Conservation (phyloP, 176 grass and related monocot species). For the Bromus sterilis region DNA sequence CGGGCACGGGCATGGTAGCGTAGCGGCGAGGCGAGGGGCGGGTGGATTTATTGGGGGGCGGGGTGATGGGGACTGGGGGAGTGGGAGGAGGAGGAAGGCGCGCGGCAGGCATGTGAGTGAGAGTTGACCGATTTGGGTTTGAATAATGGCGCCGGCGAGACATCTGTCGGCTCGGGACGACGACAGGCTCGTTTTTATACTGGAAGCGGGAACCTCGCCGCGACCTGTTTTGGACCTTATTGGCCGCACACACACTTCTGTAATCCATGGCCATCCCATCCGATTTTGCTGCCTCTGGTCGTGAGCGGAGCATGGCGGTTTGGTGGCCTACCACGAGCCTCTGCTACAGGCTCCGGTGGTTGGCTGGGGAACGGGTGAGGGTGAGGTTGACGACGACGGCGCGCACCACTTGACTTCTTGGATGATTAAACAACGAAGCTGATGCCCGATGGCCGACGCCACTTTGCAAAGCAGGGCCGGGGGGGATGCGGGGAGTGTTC, state of each 20-base stretch:
- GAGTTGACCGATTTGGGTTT: constrained; percentile 10
- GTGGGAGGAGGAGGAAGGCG: not conserved
- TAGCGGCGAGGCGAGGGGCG: not conserved
- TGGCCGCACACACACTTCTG: not conserved
- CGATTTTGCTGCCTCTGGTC: not conserved
- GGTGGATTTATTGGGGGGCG: constrained; percentile 8
- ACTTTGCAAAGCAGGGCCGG: too few relatives aligned
- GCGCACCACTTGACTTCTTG: not conserved
- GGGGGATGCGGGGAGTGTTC: too few relatives aligned
- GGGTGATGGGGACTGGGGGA: not conserved
- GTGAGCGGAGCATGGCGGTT: not conserved
- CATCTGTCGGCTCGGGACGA: not conserved
- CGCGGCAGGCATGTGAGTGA: constrained; percentile 8
- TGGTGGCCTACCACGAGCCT: not conserved
- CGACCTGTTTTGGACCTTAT: not conserved
- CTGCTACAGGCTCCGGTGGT: not conserved
- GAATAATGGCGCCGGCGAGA: constrained; percentile 4
- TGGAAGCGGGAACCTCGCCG: not conserved
- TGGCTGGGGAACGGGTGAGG: not conserved
- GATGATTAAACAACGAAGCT: too few relatives aligned
- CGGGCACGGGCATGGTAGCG: constrained; percentile 2
- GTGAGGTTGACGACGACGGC: not conserved
- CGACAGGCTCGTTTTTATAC: not conserved
- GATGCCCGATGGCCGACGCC: not conserved
- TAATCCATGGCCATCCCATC: too few relatives aligned